These are phyloP conservation scores for Pseudogymnoascus sp. DNA, from an alignment of 2,329 filamentous ascomycete genomes.

Conservation along the genomic window DNA sequence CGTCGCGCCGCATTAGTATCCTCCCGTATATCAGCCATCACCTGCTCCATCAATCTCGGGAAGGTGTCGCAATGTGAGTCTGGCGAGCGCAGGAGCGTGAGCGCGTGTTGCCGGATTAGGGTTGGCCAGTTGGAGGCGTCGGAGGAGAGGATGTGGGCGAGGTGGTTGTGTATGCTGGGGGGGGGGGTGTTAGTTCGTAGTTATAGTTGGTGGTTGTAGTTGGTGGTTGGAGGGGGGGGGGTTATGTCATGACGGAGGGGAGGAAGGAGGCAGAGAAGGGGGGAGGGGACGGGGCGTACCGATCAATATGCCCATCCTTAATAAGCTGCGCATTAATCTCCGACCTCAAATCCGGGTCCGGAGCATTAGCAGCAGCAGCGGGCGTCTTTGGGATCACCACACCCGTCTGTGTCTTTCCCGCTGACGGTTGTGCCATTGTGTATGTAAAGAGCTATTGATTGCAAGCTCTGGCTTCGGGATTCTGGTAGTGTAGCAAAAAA, in stretches of 20 bases:
- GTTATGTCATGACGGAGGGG: background rate
- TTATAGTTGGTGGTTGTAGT: no score
- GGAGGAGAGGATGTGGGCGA: conserved; percentile 53
- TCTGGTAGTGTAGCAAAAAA: background rate
- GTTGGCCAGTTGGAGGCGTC: conserved; percentile 56
- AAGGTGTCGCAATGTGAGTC: conserved; percentile 51
- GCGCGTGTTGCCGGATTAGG: conserved; percentile 48
- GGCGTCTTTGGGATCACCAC: background rate
- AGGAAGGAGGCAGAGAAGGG: conserved; percentile 8
- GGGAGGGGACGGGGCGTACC: conserved; percentile 33
- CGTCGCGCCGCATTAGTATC: conserved; percentile 16
- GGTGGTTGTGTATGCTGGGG: conserved; percentile 52
- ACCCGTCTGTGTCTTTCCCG: background rate
- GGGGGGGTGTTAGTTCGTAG: conserved; percentile 11
- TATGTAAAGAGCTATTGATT: background rate
- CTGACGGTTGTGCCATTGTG: background rate
- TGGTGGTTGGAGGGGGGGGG: conserved; percentile 7
- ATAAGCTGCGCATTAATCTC: conserved; percentile 52
- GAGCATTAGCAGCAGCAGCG: background rate
- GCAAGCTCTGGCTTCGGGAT: background rate
- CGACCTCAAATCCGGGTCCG: conserved; percentile 51
- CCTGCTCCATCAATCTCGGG: conserved; percentile 49
- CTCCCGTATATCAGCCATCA: conserved; percentile 48
- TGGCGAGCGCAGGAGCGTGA: conserved; percentile 49
- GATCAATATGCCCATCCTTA: conserved; percentile 49